A percentile compares a stretch with the other conserved stretches of the same genome.
Evolutionary conservation across 2,329 filamentous ascomycete species (phyloP).

Genomic region (Alternaria gaisen): DNA sequence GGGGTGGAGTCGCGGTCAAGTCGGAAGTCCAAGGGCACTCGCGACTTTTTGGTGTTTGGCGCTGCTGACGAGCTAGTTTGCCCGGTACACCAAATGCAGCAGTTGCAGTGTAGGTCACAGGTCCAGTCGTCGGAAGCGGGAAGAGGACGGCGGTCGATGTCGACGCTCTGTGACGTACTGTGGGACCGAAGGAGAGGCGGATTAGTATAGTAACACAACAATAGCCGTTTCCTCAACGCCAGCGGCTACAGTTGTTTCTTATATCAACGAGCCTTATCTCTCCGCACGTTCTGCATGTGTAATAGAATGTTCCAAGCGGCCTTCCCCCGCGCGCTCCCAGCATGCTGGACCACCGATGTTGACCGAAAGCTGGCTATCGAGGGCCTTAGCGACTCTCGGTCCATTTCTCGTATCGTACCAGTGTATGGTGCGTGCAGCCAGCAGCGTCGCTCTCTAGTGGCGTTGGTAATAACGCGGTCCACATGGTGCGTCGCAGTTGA

Average conservation of each 20-base stretch:
- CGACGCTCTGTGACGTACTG: slow-evolving; percentile 11
- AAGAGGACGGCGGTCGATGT: slow-evolving; percentile 6
- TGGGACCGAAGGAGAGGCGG: slow-evolving; percentile 6
- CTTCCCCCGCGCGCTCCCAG: slow-evolving; percentile 23
- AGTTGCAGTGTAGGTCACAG: slow-evolving; percentile 35
- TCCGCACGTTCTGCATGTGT: slow-evolving; percentile 22
- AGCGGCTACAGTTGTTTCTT: slow-evolving; percentile 13
- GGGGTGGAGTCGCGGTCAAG: not conserved
- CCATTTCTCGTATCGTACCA: slow-evolving; percentile 10
- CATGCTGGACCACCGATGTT: slow-evolving; percentile 21
- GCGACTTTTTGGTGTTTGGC: slow-evolving; percentile 25
- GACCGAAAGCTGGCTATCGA: slow-evolving; percentile 18
- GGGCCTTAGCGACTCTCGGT: slow-evolving; percentile 9
- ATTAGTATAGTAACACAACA: slow-evolving; percentile 5
- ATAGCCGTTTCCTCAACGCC: not conserved
- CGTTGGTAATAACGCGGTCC: slow-evolving; percentile 29
- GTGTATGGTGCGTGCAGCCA: slow-evolving; percentile 12
- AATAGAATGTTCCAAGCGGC: slow-evolving; percentile 30
- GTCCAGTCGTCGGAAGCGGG: slow-evolving; percentile 13
- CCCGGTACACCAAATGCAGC: slow-evolving; percentile 21
- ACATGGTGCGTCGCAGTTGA: slow-evolving; percentile 40
- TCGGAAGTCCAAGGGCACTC: slow-evolving; percentile 13
- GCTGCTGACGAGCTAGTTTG: slow-evolving; percentile 20
- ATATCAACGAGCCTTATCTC: slow-evolving; percentile 30
- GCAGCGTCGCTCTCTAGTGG: slow-evolving; percentile 9